Evolutionary conservation across 768 basidiomycete genomes (phyloP).

Genomic region (Boletus coccyginus): DNA sequence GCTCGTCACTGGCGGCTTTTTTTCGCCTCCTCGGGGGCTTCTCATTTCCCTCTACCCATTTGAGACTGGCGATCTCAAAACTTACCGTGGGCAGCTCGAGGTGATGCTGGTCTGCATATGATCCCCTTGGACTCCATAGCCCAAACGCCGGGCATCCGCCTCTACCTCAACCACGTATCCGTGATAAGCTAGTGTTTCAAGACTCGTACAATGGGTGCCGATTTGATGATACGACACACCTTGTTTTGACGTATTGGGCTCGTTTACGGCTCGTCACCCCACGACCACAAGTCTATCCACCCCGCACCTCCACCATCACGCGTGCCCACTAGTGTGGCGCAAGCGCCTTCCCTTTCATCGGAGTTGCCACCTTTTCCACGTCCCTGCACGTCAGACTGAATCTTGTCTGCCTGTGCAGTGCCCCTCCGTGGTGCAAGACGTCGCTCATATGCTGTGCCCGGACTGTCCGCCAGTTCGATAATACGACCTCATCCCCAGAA

Average conservation of each 20-base stretch:
- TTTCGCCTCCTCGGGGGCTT: not conserved
- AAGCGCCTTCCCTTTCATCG: not conserved
- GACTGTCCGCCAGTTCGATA: conserved; percentile 63
- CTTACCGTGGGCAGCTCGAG: not conserved
- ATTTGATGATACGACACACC: not conserved
- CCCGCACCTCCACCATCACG: not conserved
- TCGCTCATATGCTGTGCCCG: conserved; percentile 37
- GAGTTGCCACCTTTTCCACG: conserved; percentile 55
- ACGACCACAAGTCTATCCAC: not conserved
- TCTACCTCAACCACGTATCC: not conserved
- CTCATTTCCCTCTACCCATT: not conserved
- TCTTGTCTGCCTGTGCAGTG: conserved; percentile 55
- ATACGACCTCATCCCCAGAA: conserved; percentile 28
- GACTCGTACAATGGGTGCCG: not conserved
- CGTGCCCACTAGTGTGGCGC: not conserved
- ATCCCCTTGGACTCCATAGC: not conserved
- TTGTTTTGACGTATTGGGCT: not conserved
- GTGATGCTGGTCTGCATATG: no score
- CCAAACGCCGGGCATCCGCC: not conserved
- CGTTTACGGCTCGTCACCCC: not conserved
- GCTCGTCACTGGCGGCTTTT: not conserved
- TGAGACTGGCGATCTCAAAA: not conserved
- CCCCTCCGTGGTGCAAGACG: conserved; percentile 46
- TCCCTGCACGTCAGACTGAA: conserved; percentile 88
- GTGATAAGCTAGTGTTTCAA: not conserved